These are phyloP conservation scores for Cladosporium sp. DNA, from an alignment of 2,329 filamentous ascomycete genomes.

Conservation along the genomic window DNA sequence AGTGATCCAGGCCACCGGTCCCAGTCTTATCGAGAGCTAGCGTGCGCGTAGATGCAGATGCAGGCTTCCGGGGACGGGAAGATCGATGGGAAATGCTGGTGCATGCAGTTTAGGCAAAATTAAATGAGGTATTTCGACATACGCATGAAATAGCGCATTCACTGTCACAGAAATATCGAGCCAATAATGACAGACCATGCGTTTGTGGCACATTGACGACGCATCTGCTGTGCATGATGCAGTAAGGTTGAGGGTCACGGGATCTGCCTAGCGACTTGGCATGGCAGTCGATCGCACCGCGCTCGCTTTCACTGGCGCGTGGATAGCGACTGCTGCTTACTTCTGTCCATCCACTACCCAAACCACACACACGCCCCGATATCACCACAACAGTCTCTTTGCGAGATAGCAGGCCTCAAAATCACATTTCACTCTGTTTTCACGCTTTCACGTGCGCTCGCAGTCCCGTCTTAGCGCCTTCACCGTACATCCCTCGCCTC, in stretches of 20 bases:
- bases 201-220: not conserved
- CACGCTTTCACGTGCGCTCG: slow-evolving; percentile 5
- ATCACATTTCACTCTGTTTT: not conserved
- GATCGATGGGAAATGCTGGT: not conserved
- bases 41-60: slow-evolving; percentile 2
- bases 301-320: not conserved
- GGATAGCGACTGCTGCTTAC: not conserved
- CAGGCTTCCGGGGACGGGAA: slow-evolving; percentile 4
- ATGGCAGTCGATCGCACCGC: slow-evolving; percentile 6
- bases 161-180: not conserved
- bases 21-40: slow-evolving; percentile 1
- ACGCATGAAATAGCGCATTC: not conserved
- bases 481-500: not conserved
- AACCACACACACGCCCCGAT: not conserved
- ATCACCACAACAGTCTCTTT: not conserved
- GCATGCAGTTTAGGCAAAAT: not conserved
- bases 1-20: not conserved
- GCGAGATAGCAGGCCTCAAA: not conserved
- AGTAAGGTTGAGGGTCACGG: slow-evolving; percentile 14
- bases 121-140: not conserved
- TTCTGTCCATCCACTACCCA: not conserved
- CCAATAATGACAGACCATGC: not conserved
- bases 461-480: not conserved
- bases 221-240: not conserved
- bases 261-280: slow-evolving; percentile 5